Base-by-base conservation (phyloP, 495 filamentous ascomycete genomes). In the Podospora pseudoanserina region DNA sequence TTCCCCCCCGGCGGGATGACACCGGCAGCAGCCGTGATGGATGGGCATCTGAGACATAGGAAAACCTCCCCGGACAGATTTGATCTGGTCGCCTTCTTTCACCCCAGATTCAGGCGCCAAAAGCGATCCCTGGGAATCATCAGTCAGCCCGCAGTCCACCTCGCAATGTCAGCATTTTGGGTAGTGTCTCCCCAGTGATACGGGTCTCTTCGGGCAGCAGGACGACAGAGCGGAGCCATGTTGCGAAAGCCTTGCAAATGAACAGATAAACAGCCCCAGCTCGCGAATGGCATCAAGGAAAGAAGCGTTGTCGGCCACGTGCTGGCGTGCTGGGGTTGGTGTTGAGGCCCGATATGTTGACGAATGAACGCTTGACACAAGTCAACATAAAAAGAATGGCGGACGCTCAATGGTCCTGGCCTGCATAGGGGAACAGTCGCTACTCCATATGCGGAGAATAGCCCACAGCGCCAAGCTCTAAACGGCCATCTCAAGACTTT, bases 351-450 rank as follows among this genome's bases (percentile, higher is more conserved):
- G 67, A 72, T 54, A 20, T 58, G 49, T 27, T 57, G 57, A 66
- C 75, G 75, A 77, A 77, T 77, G 68, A 70, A 65, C 63, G 68
- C 30, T 69, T 77, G 75, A 76, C 75, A 77, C 75, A 77, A 76
- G 69, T 68, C 74, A 75, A 66, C 66, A 72, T 70, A 26, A 71
- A 64, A n/a, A 65, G 61, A 27, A 32, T 49, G 20, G 18, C 32
- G 11, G 9, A 28, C 61, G 5, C 27, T 63, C 61, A 63, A 68
- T 67, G 65, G 67, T 68, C 68, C 70, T 64, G 68, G 67, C 68
- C 63, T 68, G 70, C 72, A 61, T 74, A 65, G 71, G 67, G 69
- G 67, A 74, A 71, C 62, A 70, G 59, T 66, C 66, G 59, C 54
- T 69, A 64, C 63, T 61, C 64, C 65, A 64, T 63, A 63, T 68